These are phyloP conservation scores for Leptographium flavum DNA, from an alignment of 2,329 filamentous ascomycete genomes.

Conservation along the genomic window DNA sequence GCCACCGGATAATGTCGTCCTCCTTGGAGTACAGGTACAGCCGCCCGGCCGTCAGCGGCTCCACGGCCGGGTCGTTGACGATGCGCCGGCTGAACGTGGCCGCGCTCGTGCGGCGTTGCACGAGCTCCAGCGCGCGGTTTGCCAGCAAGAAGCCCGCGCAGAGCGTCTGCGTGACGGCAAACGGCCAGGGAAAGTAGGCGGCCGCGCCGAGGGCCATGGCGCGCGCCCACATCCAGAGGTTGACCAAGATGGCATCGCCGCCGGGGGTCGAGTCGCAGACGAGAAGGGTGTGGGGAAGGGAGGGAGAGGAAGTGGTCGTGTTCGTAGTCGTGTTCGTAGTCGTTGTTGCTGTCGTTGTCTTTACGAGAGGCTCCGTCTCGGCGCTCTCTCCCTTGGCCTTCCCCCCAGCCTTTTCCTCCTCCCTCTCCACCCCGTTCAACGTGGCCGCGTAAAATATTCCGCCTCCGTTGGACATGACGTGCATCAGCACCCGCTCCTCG, in stretches of 20 bases:
- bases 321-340: too few species aligned
- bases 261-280: conserved; percentile 1
- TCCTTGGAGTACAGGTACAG: conserved; percentile 1
- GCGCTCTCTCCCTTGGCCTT: background rate
- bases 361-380: too few species aligned
- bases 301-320: too few species aligned
- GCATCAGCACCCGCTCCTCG: background rate
- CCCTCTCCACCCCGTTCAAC: background rate
- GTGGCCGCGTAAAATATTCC: background rate
- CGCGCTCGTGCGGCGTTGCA: background rate
- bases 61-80: background rate
- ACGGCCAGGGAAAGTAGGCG: background rate
- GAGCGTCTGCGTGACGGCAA: background rate
- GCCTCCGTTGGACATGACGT: conserved; percentile 3
- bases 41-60: background rate
- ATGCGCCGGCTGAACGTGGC: background rate
- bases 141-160: background rate
- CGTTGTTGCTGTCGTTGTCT: too few species aligned
- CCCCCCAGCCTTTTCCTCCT: too few species aligned
- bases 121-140: background rate
- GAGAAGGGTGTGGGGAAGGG: background rate
- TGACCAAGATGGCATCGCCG: background rate
- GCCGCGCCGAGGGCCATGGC: background rate
- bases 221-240: background rate
- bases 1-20: conserved; percentile 1